phyloP scores from a whole-genome alignment of 2,329 filamentous ascomycete species.

The Chrysosporium queenslandicum region DNA sequence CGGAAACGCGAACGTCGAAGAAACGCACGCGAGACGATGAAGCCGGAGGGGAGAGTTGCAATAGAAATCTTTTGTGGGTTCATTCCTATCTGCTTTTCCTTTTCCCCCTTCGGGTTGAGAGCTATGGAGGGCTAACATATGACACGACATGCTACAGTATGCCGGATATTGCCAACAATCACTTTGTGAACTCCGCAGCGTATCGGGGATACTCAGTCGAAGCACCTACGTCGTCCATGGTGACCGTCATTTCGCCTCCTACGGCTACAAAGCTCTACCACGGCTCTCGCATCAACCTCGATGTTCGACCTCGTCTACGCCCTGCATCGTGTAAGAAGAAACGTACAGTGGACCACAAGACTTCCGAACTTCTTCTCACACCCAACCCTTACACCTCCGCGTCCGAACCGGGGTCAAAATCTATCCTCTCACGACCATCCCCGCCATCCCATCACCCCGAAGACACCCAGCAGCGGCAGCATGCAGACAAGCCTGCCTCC shows the following conservation, averaged over 20 bases:
- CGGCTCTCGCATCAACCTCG: conserved; percentile 11
- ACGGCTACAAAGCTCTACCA: conserved; percentile 5
- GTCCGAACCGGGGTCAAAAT: conserved; percentile 19
- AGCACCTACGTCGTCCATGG: neutral
- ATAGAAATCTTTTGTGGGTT: neutral
- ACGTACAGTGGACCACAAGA: conserved; percentile 1
- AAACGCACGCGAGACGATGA: conserved; percentile 9
- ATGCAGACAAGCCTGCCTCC: neutral
- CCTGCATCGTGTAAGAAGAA: neutral
- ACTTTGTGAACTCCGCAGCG: neutral
- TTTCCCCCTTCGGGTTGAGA: no score
- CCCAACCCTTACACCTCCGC: neutral
- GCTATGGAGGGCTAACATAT: conserved; percentile 1
- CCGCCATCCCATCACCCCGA: conserved; percentile 4
- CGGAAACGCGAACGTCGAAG: conserved; percentile 5
- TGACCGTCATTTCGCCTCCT: conserved; percentile 7
- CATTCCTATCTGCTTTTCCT: neutral
- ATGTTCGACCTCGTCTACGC: conserved; percentile 9
- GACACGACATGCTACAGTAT: neutral
- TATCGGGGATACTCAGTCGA: neutral
- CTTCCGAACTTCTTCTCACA: neutral
- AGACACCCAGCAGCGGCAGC: conserved; percentile 11
- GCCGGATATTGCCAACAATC: neutral
- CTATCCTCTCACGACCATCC: neutral
- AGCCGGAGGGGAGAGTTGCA: neutral